Evolutionary conservation across 306 rosid genomes (phyloP).

Genomic region (Sicyos baderoa): DNA sequence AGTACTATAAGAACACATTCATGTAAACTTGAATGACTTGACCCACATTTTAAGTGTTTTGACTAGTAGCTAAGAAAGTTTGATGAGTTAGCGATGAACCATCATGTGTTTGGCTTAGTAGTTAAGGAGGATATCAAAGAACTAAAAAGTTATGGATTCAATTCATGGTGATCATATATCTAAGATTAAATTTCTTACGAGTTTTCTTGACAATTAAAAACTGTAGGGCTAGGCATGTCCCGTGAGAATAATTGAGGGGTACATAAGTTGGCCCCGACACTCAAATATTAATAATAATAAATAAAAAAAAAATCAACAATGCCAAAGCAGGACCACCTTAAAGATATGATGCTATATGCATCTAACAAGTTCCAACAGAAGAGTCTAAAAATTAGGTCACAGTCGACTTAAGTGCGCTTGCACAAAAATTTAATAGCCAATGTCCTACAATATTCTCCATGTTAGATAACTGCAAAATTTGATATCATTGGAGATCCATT

Average conservation of each 20-base stretch:
- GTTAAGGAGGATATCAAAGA: no score
- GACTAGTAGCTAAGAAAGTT: neutral
- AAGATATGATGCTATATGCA: neutral
- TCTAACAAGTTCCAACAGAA: neutral
- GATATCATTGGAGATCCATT: no score
- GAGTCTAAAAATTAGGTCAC: neutral
- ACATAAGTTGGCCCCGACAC: no score
- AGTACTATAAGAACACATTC: neutral
- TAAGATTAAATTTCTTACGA: no score
- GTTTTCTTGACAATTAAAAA: no score
- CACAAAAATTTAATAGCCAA: neutral
- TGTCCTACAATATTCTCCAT: neutral
- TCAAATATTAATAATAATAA: no score
- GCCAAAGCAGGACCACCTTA: neutral
- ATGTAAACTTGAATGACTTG: neutral
- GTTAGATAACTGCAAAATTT: neutral
- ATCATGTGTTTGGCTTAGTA: no score
- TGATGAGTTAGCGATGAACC: neutral
- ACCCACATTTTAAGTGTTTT: neutral
- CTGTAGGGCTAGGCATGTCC: no score
- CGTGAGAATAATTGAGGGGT: no score
- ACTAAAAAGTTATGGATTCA: no score
- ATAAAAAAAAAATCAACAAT: no score
- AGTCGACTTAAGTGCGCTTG: neutral
- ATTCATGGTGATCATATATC: no score